Conservation (phyloP, 2,329 filamentous ascomycete genomes). For the Colletotrichum plurivorum region DNA sequence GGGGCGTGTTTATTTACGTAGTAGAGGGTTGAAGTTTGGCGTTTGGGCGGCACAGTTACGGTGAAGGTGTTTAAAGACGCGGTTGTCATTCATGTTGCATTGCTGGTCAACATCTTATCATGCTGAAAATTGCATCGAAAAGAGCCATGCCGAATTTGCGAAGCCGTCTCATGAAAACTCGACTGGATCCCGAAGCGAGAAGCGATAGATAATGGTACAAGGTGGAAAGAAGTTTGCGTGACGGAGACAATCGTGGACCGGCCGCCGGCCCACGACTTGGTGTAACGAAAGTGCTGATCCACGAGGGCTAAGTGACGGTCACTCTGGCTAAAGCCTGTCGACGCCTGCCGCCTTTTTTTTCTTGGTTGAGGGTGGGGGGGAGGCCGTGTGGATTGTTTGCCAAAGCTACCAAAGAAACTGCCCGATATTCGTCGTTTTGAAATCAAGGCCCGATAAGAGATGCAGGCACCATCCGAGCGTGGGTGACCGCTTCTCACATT, state of each 20-base stretch:
- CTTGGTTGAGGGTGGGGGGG: too few species aligned
- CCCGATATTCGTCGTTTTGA: constrained; percentile 35
- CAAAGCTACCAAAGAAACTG: constrained; percentile 41
- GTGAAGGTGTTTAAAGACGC: constrained; percentile 37
- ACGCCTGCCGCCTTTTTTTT: constrained; percentile 34
- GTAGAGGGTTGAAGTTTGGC: constrained; percentile 32
- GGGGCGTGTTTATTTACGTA: constrained; percentile 38
- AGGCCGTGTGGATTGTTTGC: constrained; percentile 42
- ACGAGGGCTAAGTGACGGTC: constrained; percentile 38
- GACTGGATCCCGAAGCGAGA: constrained; percentile 39
- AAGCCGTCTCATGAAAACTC: constrained; percentile 39
- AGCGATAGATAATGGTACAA: constrained; percentile 43
- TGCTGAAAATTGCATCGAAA: constrained; percentile 40
- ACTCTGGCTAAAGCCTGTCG: constrained; percentile 41
- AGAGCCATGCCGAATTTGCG: constrained; percentile 40
- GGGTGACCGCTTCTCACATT: constrained; percentile 15
- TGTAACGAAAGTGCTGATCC: constrained; percentile 42
- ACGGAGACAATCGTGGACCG: constrained; percentile 30
- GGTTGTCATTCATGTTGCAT: constrained; percentile 43
- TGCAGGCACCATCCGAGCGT: constrained; percentile 1
- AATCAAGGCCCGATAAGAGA: constrained; percentile 5
- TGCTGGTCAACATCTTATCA: constrained; percentile 42
- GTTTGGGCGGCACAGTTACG: constrained; percentile 42
- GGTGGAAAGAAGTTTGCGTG: constrained; percentile 39
- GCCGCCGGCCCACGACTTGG: constrained; percentile 32